Percentiles rank a stretch among this genome's conserved stretches.
These are phyloP conservation scores for Yarrowia deformans DNA, from an alignment of 805 yeast genomes.

Conservation along the genomic window DNA sequence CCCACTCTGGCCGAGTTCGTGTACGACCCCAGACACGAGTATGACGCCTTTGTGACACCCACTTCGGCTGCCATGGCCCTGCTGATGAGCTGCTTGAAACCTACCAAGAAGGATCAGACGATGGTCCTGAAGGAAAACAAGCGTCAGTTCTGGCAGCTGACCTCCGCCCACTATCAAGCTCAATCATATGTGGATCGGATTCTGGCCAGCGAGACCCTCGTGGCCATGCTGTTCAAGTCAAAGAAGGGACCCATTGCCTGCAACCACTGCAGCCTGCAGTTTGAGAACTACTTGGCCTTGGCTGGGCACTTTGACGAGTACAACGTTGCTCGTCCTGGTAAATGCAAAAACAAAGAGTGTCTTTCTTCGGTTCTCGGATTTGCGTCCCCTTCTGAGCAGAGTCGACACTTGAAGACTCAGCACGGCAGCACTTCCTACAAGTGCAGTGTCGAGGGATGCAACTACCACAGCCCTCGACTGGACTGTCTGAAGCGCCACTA, in stretches of 20 bases:
- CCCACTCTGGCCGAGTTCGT: neutral
- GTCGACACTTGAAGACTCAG: slow-evolving; percentile 18
- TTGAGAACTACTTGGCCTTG: slow-evolving; percentile 11
- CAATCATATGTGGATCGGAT: slow-evolving; percentile 1
- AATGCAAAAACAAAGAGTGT: neutral
- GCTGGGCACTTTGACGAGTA: neutral
- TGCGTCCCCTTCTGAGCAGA: slow-evolving; percentile 12
- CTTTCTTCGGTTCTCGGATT: slow-evolving; percentile 4
- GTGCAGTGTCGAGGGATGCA: neutral
- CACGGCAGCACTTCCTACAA: neutral
- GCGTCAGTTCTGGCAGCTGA: slow-evolving; percentile 6
- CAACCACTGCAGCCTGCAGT: slow-evolving; percentile 9
- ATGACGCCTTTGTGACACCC: slow-evolving; percentile 6
- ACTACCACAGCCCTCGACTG: slow-evolving; percentile 1
- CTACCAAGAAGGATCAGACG: slow-evolving; percentile 6
- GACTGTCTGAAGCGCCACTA: slow-evolving; percentile 23
- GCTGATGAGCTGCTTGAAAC: neutral
- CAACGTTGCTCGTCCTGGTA: neutral
- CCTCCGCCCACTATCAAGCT: neutral
- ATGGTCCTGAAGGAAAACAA: slow-evolving; percentile 8
- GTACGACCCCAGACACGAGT: neutral
- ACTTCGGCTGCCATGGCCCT: neutral
- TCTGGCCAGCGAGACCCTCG: neutral
- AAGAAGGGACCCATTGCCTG: slow-evolving; percentile 28
- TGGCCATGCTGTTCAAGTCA: slow-evolving; percentile 1